phyloP scores from a whole-genome alignment of 805 yeast species.

The Kodamaea nitidulidarum region DNA sequence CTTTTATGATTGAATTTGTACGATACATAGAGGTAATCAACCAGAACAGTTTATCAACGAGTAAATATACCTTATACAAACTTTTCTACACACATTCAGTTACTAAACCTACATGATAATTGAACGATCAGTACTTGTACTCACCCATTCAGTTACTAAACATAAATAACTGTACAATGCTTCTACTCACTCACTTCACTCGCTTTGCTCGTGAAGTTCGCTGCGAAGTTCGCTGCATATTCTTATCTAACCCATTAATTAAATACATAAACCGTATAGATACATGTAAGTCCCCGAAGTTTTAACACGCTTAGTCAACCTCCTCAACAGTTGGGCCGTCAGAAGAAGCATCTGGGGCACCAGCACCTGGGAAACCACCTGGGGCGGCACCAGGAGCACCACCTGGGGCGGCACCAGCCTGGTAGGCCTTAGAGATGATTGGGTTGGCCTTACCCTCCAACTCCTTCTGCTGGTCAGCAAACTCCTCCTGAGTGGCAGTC shows the following conservation, averaged over 20 bases:
- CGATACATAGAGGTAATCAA: too few species aligned
- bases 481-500: conserved; percentile 91
- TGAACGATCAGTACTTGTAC: too few species aligned
- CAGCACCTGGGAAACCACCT: conserved; percentile 42
- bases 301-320: conserved; percentile 36
- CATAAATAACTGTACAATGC: too few species aligned
- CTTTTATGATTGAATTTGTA: too few species aligned
- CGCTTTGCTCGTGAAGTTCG: too few species aligned
- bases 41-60: too few species aligned
- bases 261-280: conserved; percentile 7
- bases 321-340: conserved; percentile 54
- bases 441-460: conserved; percentile 94
- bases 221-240: neutral
- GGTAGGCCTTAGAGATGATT: conserved; percentile 95
- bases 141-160: too few species aligned
- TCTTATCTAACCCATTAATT: conserved; percentile 7
- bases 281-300: neutral
- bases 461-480: conserved; percentile 89
- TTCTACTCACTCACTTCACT: neutral
- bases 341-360: conserved; percentile 33
- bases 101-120: too few species aligned
- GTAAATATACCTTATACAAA: too few species aligned
- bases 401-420: conserved; percentile 81
- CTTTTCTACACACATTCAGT: too few species aligned
- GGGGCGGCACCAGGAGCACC: conserved; percentile 63